Percentiles rank a stretch among this genome's conserved stretches.
Evolutionary conservation across 495 filamentous ascomycete species (phyloP).

Genomic region (Penicillium malachiteum): DNA sequence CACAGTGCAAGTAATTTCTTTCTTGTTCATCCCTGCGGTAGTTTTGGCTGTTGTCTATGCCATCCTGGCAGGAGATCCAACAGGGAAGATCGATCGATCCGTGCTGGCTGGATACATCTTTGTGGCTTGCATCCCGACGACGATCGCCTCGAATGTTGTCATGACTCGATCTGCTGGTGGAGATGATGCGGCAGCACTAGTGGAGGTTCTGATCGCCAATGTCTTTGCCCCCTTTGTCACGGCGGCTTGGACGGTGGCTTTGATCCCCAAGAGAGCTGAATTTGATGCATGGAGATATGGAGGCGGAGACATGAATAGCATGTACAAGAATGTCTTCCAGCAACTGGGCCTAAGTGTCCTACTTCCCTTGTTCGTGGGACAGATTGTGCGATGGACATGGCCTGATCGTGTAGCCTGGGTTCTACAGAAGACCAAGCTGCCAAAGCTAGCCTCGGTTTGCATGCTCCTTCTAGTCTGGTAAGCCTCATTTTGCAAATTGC

Average conservation of each 20-base stretch:
- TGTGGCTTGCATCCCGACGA: slow-evolving; percentile 57
- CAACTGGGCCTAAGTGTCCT: slow-evolving; percentile 52
- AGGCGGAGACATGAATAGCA: slow-evolving; percentile 40
- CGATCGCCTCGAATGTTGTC: slow-evolving; percentile 58
- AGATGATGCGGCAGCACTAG: slow-evolving; percentile 54
- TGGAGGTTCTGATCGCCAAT: slow-evolving; percentile 57
- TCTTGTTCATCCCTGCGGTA: slow-evolving; percentile 51
- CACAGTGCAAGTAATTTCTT: slow-evolving; percentile 50
- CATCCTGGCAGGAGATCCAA: slow-evolving; percentile 45
- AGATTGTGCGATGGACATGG: slow-evolving; percentile 48
- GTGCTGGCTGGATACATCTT: slow-evolving; percentile 55
- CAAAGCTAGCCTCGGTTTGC: slow-evolving; percentile 45
- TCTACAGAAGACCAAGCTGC: slow-evolving; percentile 43
- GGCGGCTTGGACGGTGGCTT: slow-evolving; percentile 50
- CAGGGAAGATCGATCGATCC: slow-evolving; percentile 43
- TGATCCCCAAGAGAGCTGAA: slow-evolving; percentile 42
- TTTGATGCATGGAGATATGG: slow-evolving; percentile 48
- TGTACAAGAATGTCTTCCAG: slow-evolving; percentile 54
- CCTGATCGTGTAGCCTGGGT: slow-evolving; percentile 39
- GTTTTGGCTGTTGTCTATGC: slow-evolving; percentile 45
- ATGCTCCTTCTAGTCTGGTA: slow-evolving; percentile 53
- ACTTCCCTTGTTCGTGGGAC: slow-evolving; percentile 50
- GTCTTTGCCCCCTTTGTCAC: slow-evolving; percentile 51
- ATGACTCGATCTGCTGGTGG: slow-evolving; percentile 56
- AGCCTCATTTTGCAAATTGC: slow-evolving; percentile 5